phyloP scores from a whole-genome alignment of 768 basidiomycete genomes.

The Mycena capillaripes region DNA sequence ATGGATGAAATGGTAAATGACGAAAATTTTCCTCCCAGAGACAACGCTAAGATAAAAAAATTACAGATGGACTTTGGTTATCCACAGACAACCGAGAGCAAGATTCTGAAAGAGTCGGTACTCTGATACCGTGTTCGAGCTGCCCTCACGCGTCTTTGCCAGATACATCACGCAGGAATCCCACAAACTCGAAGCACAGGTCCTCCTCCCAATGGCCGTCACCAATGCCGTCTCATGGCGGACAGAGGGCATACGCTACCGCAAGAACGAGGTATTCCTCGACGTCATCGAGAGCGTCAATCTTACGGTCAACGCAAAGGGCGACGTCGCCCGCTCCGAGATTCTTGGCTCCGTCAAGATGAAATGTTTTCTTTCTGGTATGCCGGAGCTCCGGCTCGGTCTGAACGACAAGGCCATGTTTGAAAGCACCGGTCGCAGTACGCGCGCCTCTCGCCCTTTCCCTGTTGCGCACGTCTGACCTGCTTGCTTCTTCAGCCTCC shows the following conservation, averaged over 20 bases:
- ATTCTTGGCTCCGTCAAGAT: constrained; percentile 98
- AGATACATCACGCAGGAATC: constrained; percentile 99
- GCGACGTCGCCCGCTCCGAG: constrained; percentile 96
- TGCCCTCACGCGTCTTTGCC: not conserved
- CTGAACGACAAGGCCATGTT: constrained; percentile 99
- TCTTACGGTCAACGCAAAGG: constrained; percentile 87
- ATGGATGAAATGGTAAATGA: too few relatives aligned
- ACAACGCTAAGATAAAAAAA: too few relatives aligned
- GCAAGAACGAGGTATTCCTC: constrained; percentile 75
- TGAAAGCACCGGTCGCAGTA: constrained; percentile 95
- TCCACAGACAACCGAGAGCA: too few relatives aligned
- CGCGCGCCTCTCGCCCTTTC: constrained; percentile 48
- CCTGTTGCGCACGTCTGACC: not conserved
- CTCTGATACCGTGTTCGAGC: too few relatives aligned
- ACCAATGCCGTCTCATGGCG: constrained; percentile 99
- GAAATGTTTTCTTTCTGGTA: constrained; percentile 98
- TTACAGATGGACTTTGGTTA: too few relatives aligned
- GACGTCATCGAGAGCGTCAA: constrained; percentile 90
- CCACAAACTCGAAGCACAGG: constrained; percentile 86
- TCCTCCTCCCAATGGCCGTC: constrained; percentile 93
- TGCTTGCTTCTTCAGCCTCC: constrained; percentile 63
- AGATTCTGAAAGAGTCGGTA: too few relatives aligned
- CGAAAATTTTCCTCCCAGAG: too few relatives aligned
- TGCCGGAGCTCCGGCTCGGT: constrained; percentile 96
- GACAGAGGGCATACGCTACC: constrained; percentile 95